Evolutionary conservation across 106 monocot genomes (phyloP).

Genomic region (Dioscorea alata): DNA sequence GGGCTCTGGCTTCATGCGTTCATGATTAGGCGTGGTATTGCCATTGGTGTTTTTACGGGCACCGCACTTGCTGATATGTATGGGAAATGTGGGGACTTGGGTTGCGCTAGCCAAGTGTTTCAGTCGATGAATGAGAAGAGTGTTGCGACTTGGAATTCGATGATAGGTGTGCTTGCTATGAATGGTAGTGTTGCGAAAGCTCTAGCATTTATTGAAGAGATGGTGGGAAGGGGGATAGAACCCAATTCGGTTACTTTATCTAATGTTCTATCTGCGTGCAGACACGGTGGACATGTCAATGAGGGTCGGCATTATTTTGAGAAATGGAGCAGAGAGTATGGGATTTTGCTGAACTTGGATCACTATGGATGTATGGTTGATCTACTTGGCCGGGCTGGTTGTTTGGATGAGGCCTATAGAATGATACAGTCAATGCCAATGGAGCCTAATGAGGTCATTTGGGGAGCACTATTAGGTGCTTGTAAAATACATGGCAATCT

Average conservation of each 20-base stretch:
- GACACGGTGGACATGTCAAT: slow-evolving; percentile 45
- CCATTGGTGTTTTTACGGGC: slow-evolving; percentile 15
- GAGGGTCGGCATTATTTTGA: slow-evolving; percentile 38
- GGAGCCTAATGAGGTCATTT: too few relatives aligned
- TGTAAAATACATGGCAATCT: too few relatives aligned
- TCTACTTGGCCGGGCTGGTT: slow-evolving; percentile 1
- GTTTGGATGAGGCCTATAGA: too few relatives aligned
- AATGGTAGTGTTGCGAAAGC: slow-evolving; percentile 42
- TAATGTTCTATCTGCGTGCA: slow-evolving; percentile 49
- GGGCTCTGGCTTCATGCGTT: slow-evolving; percentile 51
- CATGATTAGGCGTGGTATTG: slow-evolving; percentile 13
- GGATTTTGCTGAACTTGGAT: slow-evolving; percentile 20
- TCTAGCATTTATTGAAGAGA: slow-evolving; percentile 26
- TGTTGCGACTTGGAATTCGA: slow-evolving; percentile 60
- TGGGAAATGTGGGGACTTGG: slow-evolving; percentile 1
- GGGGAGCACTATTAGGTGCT: too few relatives aligned
- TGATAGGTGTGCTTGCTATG: slow-evolving; percentile 41
- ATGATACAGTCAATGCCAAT: too few relatives aligned
- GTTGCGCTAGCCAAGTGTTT: slow-evolving; percentile 39
- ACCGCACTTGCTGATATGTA: slow-evolving; percentile 34
- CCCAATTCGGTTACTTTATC: slow-evolving; percentile 45
- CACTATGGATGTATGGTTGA: slow-evolving; percentile 53
- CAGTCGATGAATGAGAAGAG: slow-evolving; percentile 24
- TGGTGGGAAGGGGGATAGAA: slow-evolving; percentile 19
- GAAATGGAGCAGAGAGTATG: slow-evolving; percentile 15